A percentile compares a stretch with the other conserved stretches of the same genome.
phyloP scores from a whole-genome alignment of 1,139 yeast species.

The Suhomyces chickasaworum region DNA sequence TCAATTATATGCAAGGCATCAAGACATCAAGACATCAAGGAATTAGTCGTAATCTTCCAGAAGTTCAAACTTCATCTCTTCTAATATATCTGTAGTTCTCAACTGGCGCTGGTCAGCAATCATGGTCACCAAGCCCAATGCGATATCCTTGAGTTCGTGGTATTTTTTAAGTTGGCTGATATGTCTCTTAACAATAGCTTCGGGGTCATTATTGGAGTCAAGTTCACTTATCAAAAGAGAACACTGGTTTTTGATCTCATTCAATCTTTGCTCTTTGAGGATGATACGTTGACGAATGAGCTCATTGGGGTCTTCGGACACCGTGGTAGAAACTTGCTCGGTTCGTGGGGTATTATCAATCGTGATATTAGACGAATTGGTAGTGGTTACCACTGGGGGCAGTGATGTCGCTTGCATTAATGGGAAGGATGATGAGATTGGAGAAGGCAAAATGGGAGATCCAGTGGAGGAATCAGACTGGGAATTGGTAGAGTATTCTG shows the following conservation, averaged over 20 bases:
- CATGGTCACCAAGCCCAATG: conserved; percentile 50
- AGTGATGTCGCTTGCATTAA: conserved; percentile 3
- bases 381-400: conserved; percentile 4
- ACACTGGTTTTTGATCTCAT: conserved; percentile 41
- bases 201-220: conserved; percentile 24
- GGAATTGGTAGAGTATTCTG: not conserved
- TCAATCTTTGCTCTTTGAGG: conserved; percentile 30
- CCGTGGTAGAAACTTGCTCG: conserved; percentile 2
- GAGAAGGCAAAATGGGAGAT: conserved; percentile 10
- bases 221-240: conserved; percentile 38
- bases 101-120: conserved; percentile 53
- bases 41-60: conserved; percentile 16
- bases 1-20: conserved; percentile 4
- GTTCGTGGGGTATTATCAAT: conserved; percentile 15
- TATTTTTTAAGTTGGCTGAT: conserved; percentile 46
- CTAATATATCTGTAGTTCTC: conserved; percentile 43
- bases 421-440: conserved; percentile 9
- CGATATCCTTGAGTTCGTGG: conserved; percentile 53
- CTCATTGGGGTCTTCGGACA: conserved; percentile 12
- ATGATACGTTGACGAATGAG: conserved; percentile 12
- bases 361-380: conserved; percentile 9
- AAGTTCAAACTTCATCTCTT: conserved; percentile 33
- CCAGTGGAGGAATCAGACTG: not conserved
- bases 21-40: conserved; percentile 2
- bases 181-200: conserved; percentile 44